Conservation (phyloP, 2,329 filamentous ascomycete species). For the Aspergillus carbonarius region DNA sequence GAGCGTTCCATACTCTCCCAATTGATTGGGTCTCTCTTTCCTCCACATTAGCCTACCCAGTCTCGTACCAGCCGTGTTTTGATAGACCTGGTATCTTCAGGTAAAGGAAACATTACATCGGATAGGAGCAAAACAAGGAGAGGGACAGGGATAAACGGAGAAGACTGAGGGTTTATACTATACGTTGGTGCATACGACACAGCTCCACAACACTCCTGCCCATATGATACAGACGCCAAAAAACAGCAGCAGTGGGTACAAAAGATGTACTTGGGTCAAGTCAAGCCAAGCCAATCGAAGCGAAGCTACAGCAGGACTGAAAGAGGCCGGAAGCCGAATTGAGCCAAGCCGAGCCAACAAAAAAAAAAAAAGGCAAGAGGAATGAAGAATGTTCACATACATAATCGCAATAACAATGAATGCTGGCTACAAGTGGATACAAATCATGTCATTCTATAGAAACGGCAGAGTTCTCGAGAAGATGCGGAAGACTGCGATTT, state of each 20-base stretch:
- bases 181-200: constrained; percentile 3
- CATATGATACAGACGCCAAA: constrained; percentile 17
- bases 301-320: not conserved
- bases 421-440: constrained; percentile 23
- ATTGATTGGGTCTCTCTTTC: too few relatives aligned
- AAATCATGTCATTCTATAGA: constrained; percentile 19
- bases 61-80: too few relatives aligned
- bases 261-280: not conserved
- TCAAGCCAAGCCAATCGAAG: not conserved
- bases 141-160: not conserved
- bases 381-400: constrained; percentile 3
- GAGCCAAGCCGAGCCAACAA: not conserved
- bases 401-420: constrained; percentile 8
- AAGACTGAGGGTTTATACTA: constrained; percentile 6
- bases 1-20: too few relatives aligned
- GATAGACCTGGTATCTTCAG: not conserved
- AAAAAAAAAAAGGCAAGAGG: not conserved
- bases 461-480: not conserved
- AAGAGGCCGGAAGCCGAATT: not conserved
- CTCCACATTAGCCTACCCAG: too few relatives aligned
- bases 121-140: not conserved
- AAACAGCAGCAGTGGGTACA: not conserved
- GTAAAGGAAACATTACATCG: not conserved
- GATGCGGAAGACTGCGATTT: constrained; percentile 9
- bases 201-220: constrained; percentile 14